A percentile compares a stretch with the other conserved stretches of the same genome.
phyloP scores from a whole-genome alignment of 495 filamentous ascomycete species.

The Lophiostoma macrostomum region DNA sequence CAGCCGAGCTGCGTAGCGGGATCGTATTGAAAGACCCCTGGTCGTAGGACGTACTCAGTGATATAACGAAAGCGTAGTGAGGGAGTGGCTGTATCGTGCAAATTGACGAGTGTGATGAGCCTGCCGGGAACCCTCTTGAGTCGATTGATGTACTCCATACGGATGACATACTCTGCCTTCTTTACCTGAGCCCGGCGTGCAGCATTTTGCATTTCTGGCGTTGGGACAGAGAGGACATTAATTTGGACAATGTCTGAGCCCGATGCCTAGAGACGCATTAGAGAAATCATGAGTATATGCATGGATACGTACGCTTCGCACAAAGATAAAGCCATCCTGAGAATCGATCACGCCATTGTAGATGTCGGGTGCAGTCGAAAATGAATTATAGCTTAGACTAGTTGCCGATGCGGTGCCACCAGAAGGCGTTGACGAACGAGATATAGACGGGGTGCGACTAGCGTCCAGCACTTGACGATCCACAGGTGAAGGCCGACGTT shows the following conservation, averaged over 20 bases:
- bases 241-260: slow-evolving; percentile 10
- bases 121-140: slow-evolving; percentile 27
- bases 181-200: slow-evolving; percentile 20
- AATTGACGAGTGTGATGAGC: slow-evolving; percentile 33
- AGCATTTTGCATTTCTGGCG: slow-evolving; percentile 31
- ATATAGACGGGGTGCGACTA: slow-evolving; percentile 10
- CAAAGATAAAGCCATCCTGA: slow-evolving; percentile 33
- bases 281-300: not conserved
- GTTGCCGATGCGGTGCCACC: not conserved
- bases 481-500: slow-evolving; percentile 23
- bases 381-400: not conserved
- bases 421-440: slow-evolving; percentile 5
- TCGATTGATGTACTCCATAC: slow-evolving; percentile 32
- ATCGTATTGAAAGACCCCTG: slow-evolving; percentile 37
- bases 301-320: slow-evolving; percentile 24
- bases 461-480: slow-evolving; percentile 1
- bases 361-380: slow-evolving; percentile 8
- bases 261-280: slow-evolving; percentile 2
- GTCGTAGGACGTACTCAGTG: slow-evolving; percentile 32
- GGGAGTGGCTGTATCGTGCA: slow-evolving; percentile 34
- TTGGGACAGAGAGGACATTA: slow-evolving; percentile 34
- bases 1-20: slow-evolving; percentile 36
- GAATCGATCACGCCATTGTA: slow-evolving; percentile 38
- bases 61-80: slow-evolving; percentile 42
- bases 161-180: slow-evolving; percentile 30